Percentiles rank a stretch among this genome's conserved stretches.
Conservation (phyloP, 148 eudicot species). For the Bassia scoparia region DNA sequence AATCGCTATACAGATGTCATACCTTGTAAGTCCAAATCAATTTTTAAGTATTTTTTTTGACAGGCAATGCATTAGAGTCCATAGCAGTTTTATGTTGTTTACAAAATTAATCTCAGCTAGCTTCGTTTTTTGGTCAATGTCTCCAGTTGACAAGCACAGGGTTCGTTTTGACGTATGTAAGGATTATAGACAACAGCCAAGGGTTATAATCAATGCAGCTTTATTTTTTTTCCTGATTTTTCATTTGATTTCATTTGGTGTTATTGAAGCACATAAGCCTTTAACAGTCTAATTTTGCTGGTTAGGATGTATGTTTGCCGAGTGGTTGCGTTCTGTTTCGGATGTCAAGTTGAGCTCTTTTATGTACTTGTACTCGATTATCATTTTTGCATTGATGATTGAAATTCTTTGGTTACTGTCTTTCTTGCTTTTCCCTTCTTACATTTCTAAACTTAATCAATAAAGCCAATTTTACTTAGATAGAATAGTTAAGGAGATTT, state of each 20-base stretch:
- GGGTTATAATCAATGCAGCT: conserved; percentile 95
- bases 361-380: background rate
- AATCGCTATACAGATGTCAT: conserved; percentile 85
- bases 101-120: too few species aligned
- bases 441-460: background rate
- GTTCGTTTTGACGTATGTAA: conserved; percentile 70
- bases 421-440: background rate
- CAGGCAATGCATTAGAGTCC: background rate
- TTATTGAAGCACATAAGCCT: background rate
- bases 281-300: background rate
- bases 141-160: conserved; percentile 74
- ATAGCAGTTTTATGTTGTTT: background rate
- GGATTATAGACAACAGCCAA: too few species aligned
- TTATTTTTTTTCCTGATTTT: too few species aligned
- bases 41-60: background rate
- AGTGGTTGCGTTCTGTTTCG: background rate
- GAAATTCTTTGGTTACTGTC: background rate
- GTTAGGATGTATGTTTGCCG: background rate
- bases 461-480: background rate
- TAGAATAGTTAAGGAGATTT: conserved; percentile 17
- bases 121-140: too few species aligned
- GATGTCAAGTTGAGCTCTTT: too few species aligned
- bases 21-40: conserved; percentile 53
- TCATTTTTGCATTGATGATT: background rate
- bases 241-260: too few species aligned